phyloP scores from a whole-genome alignment of 495 filamentous ascomycete genomes.

The Tuber melanosporum region DNA sequence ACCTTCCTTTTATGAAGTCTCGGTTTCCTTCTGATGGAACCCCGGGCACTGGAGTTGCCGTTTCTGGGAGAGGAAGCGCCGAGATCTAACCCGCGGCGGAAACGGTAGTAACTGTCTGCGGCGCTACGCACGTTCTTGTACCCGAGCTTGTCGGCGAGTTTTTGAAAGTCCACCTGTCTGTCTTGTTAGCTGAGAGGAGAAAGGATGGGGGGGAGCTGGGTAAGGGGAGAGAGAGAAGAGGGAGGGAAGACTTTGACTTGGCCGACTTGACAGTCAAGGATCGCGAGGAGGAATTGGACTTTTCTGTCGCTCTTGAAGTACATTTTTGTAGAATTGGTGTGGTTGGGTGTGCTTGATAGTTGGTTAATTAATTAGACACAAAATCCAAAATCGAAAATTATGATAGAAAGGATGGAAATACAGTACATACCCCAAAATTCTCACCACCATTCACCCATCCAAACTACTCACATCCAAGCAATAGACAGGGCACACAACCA shows the following conservation, averaged over 20 bases:
- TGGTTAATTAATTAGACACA: neutral
- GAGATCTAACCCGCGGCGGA: slow-evolving; percentile 18
- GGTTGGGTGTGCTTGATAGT: neutral
- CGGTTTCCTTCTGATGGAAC: neutral
- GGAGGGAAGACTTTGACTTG: slow-evolving; percentile 14
- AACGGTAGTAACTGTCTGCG: slow-evolving; percentile 32
- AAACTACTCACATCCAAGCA: neutral
- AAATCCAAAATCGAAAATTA: neutral
- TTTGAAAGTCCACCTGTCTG: slow-evolving; percentile 26
- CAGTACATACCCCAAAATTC: neutral
- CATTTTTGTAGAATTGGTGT: slow-evolving; percentile 1
- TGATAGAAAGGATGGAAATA: neutral
- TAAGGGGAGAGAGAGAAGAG: no score
- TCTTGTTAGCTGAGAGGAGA: neutral
- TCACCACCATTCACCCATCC: neutral
- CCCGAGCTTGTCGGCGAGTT: slow-evolving; percentile 28
- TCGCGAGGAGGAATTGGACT: slow-evolving; percentile 24
- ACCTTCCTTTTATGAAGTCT: neutral
- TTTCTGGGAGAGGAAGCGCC: neutral
- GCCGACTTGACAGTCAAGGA: slow-evolving; percentile 32
- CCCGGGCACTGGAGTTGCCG: slow-evolving; percentile 10
- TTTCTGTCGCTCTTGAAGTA: slow-evolving; percentile 17
- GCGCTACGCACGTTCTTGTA: slow-evolving; percentile 35
- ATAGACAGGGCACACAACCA: neutral
- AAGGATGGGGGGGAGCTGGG: neutral